These are phyloP conservation scores for Pseudogymnoascus sp. DNA, from an alignment of 2,329 filamentous ascomycete species.

Conservation along the genomic window DNA sequence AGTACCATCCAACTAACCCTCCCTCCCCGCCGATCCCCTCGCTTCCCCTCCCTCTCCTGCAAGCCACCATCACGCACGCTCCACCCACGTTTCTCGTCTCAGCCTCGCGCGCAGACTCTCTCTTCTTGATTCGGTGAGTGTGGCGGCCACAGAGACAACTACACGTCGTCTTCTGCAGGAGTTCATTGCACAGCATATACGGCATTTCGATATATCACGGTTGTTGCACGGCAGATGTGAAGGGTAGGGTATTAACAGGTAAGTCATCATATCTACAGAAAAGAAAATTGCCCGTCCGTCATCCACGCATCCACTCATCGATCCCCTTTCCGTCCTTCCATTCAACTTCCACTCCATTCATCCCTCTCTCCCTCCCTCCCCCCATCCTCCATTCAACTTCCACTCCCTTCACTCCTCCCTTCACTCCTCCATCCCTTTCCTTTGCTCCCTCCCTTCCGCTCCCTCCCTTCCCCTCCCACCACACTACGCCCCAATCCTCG, in stretches of 20 bases:
- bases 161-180: background rate
- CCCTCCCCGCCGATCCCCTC: background rate
- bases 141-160: background rate
- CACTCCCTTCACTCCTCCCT: constrained; percentile 37
- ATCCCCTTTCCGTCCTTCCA: background rate
- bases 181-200: background rate
- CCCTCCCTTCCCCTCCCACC: constrained; percentile 39
- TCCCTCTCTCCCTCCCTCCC: constrained; percentile 54
- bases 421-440: constrained; percentile 42
- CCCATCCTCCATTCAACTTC: constrained; percentile 50
- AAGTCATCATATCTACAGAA: background rate
- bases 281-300: background rate
- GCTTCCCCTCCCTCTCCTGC: background rate
- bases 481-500: background rate
- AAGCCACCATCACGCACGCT: background rate
- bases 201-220: background rate
- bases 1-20: background rate
- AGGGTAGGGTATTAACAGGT: background rate
- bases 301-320: background rate
- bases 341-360: background rate
- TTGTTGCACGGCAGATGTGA: background rate
- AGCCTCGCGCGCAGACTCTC: background rate
- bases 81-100: background rate
- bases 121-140: background rate
- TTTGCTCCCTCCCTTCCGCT: constrained; percentile 52